These are phyloP conservation scores for Geotrichum restrictum DNA, from an alignment of 1,139 yeast genomes.

Conservation along the genomic window DNA sequence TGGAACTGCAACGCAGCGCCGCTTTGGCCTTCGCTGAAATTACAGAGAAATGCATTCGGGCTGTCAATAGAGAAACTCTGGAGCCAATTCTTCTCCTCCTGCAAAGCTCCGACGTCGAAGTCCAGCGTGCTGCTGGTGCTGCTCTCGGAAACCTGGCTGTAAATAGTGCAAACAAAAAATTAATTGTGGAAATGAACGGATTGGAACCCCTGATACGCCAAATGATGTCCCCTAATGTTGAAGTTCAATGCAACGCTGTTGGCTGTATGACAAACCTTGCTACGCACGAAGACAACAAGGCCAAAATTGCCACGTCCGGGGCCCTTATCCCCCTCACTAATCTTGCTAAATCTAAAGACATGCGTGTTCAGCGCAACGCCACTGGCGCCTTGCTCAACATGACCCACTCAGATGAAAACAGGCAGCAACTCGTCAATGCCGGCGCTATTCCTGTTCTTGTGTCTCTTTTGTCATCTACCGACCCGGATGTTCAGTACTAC, in stretches of 20 bases:
- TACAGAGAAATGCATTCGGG: constrained; percentile 79
- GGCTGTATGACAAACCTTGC: constrained; percentile 98
- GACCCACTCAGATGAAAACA: constrained; percentile 96
- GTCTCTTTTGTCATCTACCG: constrained; percentile 77
- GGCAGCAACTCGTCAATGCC: constrained; percentile 94
- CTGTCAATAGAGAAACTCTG: constrained; percentile 83
- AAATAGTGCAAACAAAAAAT: constrained; percentile 84
- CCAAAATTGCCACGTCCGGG: constrained; percentile 94
- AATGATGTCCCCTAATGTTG: constrained; percentile 95
- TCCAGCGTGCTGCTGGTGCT: constrained; percentile 97
- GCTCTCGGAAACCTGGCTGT: constrained; percentile 97
- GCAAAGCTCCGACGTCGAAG: constrained; percentile 87
- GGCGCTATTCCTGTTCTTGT: constrained; percentile 97
- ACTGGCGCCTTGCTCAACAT: constrained; percentile 95
- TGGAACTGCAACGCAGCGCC: constrained; percentile 93
- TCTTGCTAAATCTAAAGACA: constrained; percentile 88
- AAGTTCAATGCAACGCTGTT: constrained; percentile 97
- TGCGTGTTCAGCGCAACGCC: constrained; percentile 95
- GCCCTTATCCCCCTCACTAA: constrained; percentile 91
- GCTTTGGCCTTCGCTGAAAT: constrained; percentile 98
- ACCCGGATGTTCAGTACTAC: constrained; percentile 95
- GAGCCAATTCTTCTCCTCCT: constrained; percentile 87
- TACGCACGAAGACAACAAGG: constrained; percentile 95
- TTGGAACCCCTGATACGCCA: constrained; percentile 92
- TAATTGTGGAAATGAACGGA: constrained; percentile 98